These are phyloP conservation scores for Lecanicillium sp. DNA, from an alignment of 2,329 filamentous ascomycete species.

Conservation along the genomic window DNA sequence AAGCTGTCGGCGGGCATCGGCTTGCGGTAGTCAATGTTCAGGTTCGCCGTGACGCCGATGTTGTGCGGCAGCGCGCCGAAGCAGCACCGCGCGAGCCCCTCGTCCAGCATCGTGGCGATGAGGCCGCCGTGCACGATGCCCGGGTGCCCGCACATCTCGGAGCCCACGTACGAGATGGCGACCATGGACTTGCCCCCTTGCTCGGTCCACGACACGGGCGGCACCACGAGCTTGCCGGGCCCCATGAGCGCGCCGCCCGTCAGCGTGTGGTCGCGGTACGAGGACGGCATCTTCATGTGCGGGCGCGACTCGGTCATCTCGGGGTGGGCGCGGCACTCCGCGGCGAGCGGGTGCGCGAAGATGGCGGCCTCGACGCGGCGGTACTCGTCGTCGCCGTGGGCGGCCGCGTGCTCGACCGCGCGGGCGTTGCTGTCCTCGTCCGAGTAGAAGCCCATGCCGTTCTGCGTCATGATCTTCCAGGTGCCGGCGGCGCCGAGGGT, in stretches of 20 bases:
- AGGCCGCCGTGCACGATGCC: conserved; percentile 87
- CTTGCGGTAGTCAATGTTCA: conserved; percentile 76
- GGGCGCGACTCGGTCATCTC: conserved; percentile 72
- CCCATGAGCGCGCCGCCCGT: conserved; percentile 77
- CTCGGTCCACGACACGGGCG: conserved; percentile 72
- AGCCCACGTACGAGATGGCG: conserved; percentile 70
- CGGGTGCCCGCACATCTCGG: conserved; percentile 79
- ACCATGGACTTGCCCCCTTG: conserved; percentile 63
- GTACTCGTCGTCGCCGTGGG: conserved; percentile 41
- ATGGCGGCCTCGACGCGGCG: conserved; percentile 66
- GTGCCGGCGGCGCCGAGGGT: conserved; percentile 28
- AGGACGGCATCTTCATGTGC: conserved; percentile 75
- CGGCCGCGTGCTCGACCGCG: conserved; percentile 43
- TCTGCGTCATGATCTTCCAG: conserved; percentile 30
- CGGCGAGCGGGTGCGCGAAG: conserved; percentile 66
- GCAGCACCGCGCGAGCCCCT: conserved; percentile 80
- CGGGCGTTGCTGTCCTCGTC: conserved; percentile 68
- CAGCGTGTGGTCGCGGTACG: conserved; percentile 66
- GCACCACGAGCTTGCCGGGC: conserved; percentile 69
- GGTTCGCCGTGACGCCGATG: conserved; percentile 77
- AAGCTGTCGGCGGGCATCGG: conserved; percentile 72
- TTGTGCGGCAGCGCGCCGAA: conserved; percentile 84
- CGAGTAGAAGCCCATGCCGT: conserved; percentile 34
- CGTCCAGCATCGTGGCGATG: conserved; percentile 87
- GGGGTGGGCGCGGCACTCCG: conserved; percentile 59